phyloP scores from a whole-genome alignment of 202 grass and related monocot species.

The Panicum virgatum region DNA sequence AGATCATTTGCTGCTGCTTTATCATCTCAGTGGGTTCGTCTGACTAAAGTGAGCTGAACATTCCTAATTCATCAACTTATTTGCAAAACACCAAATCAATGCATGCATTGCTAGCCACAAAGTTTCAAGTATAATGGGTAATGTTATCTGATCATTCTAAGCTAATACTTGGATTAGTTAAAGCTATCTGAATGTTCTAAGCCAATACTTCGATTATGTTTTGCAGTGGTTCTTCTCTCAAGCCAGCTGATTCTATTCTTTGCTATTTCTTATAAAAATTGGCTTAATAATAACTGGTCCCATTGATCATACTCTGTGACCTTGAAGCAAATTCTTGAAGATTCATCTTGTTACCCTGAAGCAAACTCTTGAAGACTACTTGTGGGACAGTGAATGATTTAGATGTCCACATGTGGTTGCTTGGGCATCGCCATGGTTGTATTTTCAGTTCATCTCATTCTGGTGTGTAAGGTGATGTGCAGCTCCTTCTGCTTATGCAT shows the following conservation, averaged over 20 bases:
- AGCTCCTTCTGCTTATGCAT: constrained; percentile 20
- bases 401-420: neutral
- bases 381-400: neutral
- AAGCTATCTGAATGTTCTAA: constrained; percentile 12
- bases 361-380: constrained; percentile 16
- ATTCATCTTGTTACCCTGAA: constrained; percentile 20
- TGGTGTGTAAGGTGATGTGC: constrained; percentile 7
- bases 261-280: constrained; percentile 48
- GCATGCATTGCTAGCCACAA: neutral
- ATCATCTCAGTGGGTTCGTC: neutral
- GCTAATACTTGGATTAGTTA: neutral
- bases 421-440: neutral
- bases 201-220: neutral
- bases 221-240: constrained; percentile 25
- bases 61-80: neutral
- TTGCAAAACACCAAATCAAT: too few species aligned
- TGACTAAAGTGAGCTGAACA: neutral
- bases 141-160: constrained; percentile 17
- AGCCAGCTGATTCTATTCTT: constrained; percentile 1
- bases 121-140: neutral
- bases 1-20: neutral
- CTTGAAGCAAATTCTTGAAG: constrained; percentile 31
- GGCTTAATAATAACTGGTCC: constrained; percentile 22
- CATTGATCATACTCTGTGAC: neutral
- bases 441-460: constrained; percentile 6